Evolutionary conservation across 2,329 filamentous ascomycete species (phyloP).

Genomic region (Ceratocystis alfenasii): DNA sequence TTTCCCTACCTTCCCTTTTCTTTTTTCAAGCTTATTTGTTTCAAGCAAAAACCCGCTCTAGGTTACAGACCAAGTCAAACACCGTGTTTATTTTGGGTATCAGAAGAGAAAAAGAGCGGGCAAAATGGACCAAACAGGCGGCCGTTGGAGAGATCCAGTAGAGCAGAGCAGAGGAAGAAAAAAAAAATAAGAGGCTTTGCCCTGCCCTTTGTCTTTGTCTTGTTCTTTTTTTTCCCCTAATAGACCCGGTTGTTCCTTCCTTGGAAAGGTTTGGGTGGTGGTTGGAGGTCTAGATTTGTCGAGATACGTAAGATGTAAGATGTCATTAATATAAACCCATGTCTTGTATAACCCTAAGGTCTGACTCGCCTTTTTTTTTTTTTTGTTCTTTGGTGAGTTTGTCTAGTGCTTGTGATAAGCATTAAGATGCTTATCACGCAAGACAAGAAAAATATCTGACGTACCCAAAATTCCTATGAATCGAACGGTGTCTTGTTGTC

Average conservation of each 20-base stretch:
- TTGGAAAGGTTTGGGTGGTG: neutral
- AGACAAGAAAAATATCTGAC: neutral
- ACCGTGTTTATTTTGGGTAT: neutral
- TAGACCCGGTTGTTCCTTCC: neutral
- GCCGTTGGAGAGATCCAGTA: neutral
- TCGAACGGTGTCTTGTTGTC: neutral
- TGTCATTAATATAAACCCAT: conserved; percentile 4
- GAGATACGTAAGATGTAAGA: neutral
- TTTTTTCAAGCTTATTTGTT: conserved; percentile 12
- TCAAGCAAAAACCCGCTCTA: conserved; percentile 9
- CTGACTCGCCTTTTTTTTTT: neutral
- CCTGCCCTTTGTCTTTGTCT: neutral
- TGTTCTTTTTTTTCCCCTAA: neutral
- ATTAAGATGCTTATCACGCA: conserved; percentile 4
- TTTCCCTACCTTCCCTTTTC: neutral
- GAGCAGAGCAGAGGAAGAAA: neutral
- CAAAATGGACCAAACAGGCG: no score
- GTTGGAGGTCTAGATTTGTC: neutral
- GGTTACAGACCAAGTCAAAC: conserved; percentile 11
- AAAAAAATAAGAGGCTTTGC: neutral
- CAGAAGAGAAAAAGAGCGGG: no score
- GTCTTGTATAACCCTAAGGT: conserved; percentile 11
- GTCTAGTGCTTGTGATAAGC: neutral
- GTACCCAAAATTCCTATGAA: neutral
- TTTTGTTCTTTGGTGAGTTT: neutral